Evolutionary conservation across 2,329 filamentous ascomycete species (phyloP).

Genomic region (Sclerotinia borealis): DNA sequence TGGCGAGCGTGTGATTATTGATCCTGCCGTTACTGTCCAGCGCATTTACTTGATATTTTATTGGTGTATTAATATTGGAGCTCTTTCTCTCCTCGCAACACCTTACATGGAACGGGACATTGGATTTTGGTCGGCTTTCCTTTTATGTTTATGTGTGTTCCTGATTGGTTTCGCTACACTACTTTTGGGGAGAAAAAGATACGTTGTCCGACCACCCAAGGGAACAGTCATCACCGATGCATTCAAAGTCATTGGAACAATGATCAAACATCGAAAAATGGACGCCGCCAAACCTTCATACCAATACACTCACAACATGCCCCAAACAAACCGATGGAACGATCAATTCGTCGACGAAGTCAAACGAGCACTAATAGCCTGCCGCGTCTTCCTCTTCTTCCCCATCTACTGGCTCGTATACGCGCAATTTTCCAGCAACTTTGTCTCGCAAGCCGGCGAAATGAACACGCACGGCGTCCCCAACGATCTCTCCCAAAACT

Average conservation of each 20-base stretch:
- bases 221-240: conserved; percentile 61
- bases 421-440: conserved; percentile 47
- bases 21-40: conserved; percentile 51
- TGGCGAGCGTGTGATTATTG: conserved; percentile 55
- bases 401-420: conserved; percentile 51
- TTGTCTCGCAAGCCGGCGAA: conserved; percentile 49
- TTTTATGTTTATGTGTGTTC: conserved; percentile 44
- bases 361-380: conserved; percentile 50
- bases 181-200: conserved; percentile 49
- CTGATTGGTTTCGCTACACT: conserved; percentile 46
- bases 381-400: conserved; percentile 50
- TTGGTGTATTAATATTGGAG: conserved; percentile 62
- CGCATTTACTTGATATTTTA: conserved; percentile 49
- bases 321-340: conserved; percentile 16
- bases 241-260: conserved; percentile 55
- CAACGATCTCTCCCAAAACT: conserved; percentile 55
- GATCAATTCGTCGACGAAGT: conserved; percentile 44
- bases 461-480: conserved; percentile 48
- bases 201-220: conserved; percentile 48
- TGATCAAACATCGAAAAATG: conserved; percentile 40
- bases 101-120: conserved; percentile 39
- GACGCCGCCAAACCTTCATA: conserved; percentile 59
- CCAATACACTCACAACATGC: conserved; percentile 38
- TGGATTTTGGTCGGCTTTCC: conserved; percentile 45
- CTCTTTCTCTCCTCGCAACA: conserved; percentile 40